A percentile compares a stretch with the other conserved stretches of the same genome.
Evolutionary conservation across 495 filamentous ascomycete genomes (phyloP).

Genomic region (Neurospora sp.): DNA sequence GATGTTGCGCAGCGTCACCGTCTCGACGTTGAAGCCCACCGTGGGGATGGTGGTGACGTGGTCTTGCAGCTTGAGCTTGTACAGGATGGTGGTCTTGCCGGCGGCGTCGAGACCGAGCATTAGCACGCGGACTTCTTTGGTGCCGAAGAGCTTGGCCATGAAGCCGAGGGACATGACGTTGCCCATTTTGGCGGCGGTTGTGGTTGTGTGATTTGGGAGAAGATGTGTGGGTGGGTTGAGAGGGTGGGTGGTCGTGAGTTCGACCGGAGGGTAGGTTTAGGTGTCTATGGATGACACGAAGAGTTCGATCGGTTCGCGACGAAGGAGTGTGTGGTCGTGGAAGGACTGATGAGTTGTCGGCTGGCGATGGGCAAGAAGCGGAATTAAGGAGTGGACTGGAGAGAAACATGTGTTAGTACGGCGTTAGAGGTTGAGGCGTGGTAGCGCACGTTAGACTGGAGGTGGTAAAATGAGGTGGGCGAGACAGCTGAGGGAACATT

Average conservation of each 20-base stretch:
- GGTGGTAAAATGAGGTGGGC: not conserved
- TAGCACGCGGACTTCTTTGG: constrained; percentile 94
- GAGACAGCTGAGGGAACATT: not conserved
- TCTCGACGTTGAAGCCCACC: constrained; percentile 98
- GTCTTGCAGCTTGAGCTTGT: constrained; percentile 97
- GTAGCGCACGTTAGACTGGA: not conserved
- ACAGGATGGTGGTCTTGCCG: constrained; percentile 99
- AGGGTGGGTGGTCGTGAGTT: not conserved
- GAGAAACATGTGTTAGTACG: not conserved
- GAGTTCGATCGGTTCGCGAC: not conserved
- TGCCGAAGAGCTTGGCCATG: constrained; percentile 93
- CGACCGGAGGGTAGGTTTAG: not conserved
- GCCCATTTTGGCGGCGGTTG: constrained; percentile 13
- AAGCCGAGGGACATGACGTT: constrained; percentile 14
- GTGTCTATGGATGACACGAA: not conserved
- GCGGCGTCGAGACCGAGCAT: constrained; percentile 98
- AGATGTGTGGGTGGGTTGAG: not conserved
- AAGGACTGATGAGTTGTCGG: not conserved
- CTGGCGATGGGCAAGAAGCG: not conserved
- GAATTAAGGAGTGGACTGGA: not conserved
- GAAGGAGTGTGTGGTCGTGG: not conserved
- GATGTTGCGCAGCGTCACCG: constrained; percentile 97
- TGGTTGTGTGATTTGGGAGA: not conserved
- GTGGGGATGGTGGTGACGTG: constrained; percentile 99
- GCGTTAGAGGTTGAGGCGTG: not conserved